Evolutionary conservation across 768 basidiomycete species (phyloP).

Genomic region (Lentinula edodes): DNA sequence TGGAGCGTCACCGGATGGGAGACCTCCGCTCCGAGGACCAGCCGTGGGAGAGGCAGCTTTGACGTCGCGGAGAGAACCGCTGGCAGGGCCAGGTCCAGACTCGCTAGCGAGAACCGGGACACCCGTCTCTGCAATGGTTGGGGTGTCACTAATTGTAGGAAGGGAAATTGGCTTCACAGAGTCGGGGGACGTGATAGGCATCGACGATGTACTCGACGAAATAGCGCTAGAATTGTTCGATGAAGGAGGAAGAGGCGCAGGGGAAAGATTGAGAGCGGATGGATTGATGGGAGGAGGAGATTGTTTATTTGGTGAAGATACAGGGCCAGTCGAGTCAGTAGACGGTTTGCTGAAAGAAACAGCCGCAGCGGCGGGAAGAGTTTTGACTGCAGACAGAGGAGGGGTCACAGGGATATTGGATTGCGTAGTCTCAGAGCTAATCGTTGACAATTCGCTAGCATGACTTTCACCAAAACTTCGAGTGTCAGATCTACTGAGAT

Average conservation of each 20-base stretch:
- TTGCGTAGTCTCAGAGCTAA: conserved; percentile 28
- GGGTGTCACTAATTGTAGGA: conserved; percentile 28
- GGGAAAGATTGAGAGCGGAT: conserved; percentile 30
- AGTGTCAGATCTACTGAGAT: conserved; percentile 66
- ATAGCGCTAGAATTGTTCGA: background rate
- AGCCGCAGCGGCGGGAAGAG: conserved; percentile 5
- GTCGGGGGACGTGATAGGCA: conserved; percentile 21
- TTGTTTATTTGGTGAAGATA: conserved; percentile 15
- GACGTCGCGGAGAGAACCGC: conserved; percentile 56
- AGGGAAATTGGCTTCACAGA: conserved; percentile 21
- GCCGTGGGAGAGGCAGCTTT: conserved; percentile 30
- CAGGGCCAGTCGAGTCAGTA: background rate
- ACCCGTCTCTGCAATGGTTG: conserved; percentile 73
- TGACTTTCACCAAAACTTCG: conserved; percentile 84
- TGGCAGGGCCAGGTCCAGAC: conserved; percentile 59
- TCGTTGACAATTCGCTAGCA: conserved; percentile 61
- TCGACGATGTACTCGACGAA: conserved; percentile 12
- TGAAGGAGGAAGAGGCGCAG: conserved; percentile 28
- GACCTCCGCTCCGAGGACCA: conserved; percentile 27
- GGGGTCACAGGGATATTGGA: conserved; percentile 38
- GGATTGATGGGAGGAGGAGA: conserved; percentile 19
- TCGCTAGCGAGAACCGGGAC: conserved; percentile 60
- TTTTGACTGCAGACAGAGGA: conserved; percentile 23
- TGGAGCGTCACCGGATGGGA: conserved; percentile 17
- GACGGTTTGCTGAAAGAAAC: conserved; percentile 9